phyloP scores from a whole-genome alignment of 1,284 basidiomycete species.

The Puccinia hordei region DNA sequence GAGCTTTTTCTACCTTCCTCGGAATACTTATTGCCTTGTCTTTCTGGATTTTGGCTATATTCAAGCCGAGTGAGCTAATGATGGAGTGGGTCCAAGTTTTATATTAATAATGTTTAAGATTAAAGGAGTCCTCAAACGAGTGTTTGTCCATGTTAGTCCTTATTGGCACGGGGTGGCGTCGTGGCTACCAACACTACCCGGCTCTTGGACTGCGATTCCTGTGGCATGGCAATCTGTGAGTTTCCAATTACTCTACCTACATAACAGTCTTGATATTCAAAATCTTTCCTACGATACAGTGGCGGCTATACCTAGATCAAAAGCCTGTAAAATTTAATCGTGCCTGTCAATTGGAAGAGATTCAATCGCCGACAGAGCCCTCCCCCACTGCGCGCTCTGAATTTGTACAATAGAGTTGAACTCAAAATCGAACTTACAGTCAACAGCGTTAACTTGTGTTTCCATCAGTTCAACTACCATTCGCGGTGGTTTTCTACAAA shows the following conservation, averaged over 20 bases:
- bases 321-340: neutral
- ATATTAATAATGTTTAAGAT: neutral
- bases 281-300: neutral
- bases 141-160: neutral
- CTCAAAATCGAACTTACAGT: too few relatives aligned
- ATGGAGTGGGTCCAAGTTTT: neutral
- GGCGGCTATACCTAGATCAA: neutral
- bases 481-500: too few relatives aligned
- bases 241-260: neutral
- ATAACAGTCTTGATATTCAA: neutral
- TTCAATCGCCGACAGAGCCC: neutral
- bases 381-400: too few relatives aligned
- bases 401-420: too few relatives aligned
- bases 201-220: conserved; percentile 15
- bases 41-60: neutral
- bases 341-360: neutral
- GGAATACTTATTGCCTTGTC: neutral
- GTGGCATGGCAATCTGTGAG: conserved; percentile 12
- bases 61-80: neutral
- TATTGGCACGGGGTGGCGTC: conserved; percentile 7
- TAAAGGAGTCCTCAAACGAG: neutral
- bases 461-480: too few relatives aligned
- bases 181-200: neutral
- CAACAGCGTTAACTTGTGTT: too few relatives aligned
- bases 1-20: neutral